Base-by-base conservation (phyloP, 169 alveolate genomes). In the Eimeria tenella region DNA sequence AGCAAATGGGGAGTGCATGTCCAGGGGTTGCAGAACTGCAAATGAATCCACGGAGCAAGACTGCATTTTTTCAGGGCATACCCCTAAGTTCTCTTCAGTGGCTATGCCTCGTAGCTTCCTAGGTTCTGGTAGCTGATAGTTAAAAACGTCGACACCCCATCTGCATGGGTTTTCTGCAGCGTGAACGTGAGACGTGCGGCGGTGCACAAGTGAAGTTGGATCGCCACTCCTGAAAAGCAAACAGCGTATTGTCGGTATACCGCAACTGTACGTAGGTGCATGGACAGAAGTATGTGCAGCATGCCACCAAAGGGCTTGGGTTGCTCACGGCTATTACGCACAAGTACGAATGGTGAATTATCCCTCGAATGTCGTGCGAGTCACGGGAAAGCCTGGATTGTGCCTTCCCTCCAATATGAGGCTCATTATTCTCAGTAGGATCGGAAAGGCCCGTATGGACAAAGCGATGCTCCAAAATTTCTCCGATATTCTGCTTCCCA, bases 121-220 rank as follows among this genome's bases (percentile, higher is more conserved):
- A 11, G 74, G 91, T 4, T 56, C 91, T 60, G 91, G 91, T 17
- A 83, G 91, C 91, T 83, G 91, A 77, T 83, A 83, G 50, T 83
- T 83, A 9, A 83, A 15, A 25, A 83, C 91, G 31, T 83, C 91
- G 15, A 83, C 91, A 31, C 91, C 91, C 91, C 91, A 83, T 31
- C 91, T 74, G 62, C 91, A 83, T 56, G 91, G 91, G 53, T 83
- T 83, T 42, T 83, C 91, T 60, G 91, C 77, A 19, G 91, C 77
- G 77, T 60, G 91, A 11, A 83, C 79, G 23, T 60, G 77, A 62
- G 91, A 83, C 17, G 62, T 15, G 56, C 79, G 56, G 63, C 68
- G 91, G 8, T 62, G 79, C 52, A 77, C 1, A 31, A 1, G 79
- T 23, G 49, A 25, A 4, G 62, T 62, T 23, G 91, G 79, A 62